Evolutionary conservation across 2,329 filamentous ascomycete species (phyloP), one percentile per base, ranked within the genome.

Genomic region (Fusarium veterinarium): DNA sequence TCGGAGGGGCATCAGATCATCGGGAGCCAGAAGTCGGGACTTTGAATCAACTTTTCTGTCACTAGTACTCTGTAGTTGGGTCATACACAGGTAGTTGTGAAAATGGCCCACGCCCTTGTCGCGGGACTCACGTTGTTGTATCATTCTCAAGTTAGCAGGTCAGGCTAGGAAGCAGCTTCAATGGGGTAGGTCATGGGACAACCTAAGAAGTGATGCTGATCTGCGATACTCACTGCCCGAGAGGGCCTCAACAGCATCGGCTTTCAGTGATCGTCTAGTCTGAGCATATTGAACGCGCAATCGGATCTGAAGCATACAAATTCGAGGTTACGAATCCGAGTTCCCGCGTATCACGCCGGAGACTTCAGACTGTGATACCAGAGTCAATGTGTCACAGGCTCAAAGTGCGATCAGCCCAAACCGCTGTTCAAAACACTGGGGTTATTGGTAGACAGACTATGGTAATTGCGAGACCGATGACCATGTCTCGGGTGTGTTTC

Each of bases 361-460:
- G 60, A 56, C 56, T 56, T 65, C 44, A 64, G n/a, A 42, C 45
- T 40, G 59, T 65, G 65, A 56, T 67, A 64, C 38, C 42, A 59
- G 45, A 61, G 14, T 12, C 31, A 38, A 69, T 46, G 49, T 31
- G 60, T 64, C 35, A 65, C 53, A 56, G 35, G 52, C 25, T 41
- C 31, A 62, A 49, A 38, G 14, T 42, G 46, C 58, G 58, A 41
- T 59, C 65, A 46, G 41, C 10, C 37, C 17, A 46, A 38, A 37
- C 25, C 14, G 16, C 28, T 14, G 23, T 35, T 35, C 46, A 30
- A 60, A 46, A 35, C 14, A 60, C 42, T n/a, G 19, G 16, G 16
- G 23, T 20, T 25, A 42, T 23, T 13, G 8, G 19, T 23, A n/a
- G 19, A 31, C 23, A n/a, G 23, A 28, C 10, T 28, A n/a, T 25